Conservation (phyloP, 1,284 basidiomycete species). For the Tranzscheliella williamsii region DNA sequence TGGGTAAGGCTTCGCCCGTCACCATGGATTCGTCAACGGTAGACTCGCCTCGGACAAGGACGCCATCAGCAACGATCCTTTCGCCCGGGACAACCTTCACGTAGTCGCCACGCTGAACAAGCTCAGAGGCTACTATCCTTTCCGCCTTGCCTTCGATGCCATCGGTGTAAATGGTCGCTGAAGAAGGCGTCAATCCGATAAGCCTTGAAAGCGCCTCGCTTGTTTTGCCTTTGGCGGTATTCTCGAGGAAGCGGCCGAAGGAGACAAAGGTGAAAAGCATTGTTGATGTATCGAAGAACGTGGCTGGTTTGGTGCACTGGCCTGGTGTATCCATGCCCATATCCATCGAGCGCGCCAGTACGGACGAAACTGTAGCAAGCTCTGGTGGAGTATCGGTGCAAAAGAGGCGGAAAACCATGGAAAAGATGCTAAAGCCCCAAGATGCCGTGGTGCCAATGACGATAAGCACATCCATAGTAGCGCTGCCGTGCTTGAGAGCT, state of each 20-base stretch:
- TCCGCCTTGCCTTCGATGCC: slow-evolving; percentile 69
- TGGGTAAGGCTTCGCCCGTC: slow-evolving; percentile 92
- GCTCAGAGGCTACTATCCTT: slow-evolving; percentile 88
- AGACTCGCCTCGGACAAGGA: slow-evolving; percentile 80
- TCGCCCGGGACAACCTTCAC: slow-evolving; percentile 96
- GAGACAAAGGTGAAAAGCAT: slow-evolving; percentile 98
- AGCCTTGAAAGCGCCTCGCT: slow-evolving; percentile 93
- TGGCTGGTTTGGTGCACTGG: slow-evolving; percentile 73
- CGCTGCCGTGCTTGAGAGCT: slow-evolving; percentile 81
- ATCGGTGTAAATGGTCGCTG: slow-evolving; percentile 87
- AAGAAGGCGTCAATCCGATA: slow-evolving; percentile 89
- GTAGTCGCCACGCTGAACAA: slow-evolving; percentile 89
- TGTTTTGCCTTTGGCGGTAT: slow-evolving; percentile 94
- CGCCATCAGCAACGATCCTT: slow-evolving; percentile 93
- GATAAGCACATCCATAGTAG: slow-evolving; percentile 90
- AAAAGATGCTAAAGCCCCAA: slow-evolving; percentile 81
- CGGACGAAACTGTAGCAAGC: background rate
- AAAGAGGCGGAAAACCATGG: slow-evolving; percentile 64
- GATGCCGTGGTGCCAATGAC: slow-evolving; percentile 92
- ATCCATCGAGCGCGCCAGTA: slow-evolving; percentile 1
- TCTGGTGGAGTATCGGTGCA: slow-evolving; percentile 16
- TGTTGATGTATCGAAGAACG: slow-evolving; percentile 98
- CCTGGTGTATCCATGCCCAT: slow-evolving; percentile 53
- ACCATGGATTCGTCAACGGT: slow-evolving; percentile 95
- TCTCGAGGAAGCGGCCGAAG: slow-evolving; percentile 92